Evolutionary conservation across 78 protist species (phyloP), one percentile per base, ranked within the genome.

Genomic region (Mantamonas sphyraenae): DNA sequence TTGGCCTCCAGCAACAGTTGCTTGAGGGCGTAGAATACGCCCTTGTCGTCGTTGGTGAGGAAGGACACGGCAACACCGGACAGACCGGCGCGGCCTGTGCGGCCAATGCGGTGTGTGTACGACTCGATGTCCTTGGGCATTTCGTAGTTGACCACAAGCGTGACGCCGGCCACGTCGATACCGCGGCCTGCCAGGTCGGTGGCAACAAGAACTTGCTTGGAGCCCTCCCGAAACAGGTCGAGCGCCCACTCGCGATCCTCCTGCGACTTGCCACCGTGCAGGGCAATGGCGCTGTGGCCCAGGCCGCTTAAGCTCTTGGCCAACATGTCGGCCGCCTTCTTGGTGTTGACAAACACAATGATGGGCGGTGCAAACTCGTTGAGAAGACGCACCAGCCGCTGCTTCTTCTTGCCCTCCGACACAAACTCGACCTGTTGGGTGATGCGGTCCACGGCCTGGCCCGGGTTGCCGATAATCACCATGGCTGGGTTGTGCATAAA

Each of bases 1-100:
- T 10, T 2, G 39, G 87, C 55, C 9, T 42, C 45, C 3, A 63
- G 26, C 24, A 90, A n/a, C 42, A 87, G 53, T 61, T 76, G 61
- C 64, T 80, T 81, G 35, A 92, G 80, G 34, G 88, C 89, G 70
- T 63, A 79, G 73, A 85, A 56, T 37, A 87, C 62, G 37, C 61
- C 89, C 20, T 64, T 51, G 40, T 92, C 95, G 37, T 81, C 88
- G 28, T 33, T 57, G 34, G 90, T 83, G 39, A 91, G 38, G 80
- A 95, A 74, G 20, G 94, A 77, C 20, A 67, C 38, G 2, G 98
- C 97, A 2, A 60, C 26, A 61, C 98, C 98, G 4, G 37, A 64
- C 50, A 61, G 28, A 26, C 98, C 98, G 10, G 97, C 98, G 43
- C 98, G 80, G n/a, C 95, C 98, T 24, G 98, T 95, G 17, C 98